Evolutionary conservation across 768 basidiomycete species (phyloP).

Genomic region (Termitomyces sp.): DNA sequence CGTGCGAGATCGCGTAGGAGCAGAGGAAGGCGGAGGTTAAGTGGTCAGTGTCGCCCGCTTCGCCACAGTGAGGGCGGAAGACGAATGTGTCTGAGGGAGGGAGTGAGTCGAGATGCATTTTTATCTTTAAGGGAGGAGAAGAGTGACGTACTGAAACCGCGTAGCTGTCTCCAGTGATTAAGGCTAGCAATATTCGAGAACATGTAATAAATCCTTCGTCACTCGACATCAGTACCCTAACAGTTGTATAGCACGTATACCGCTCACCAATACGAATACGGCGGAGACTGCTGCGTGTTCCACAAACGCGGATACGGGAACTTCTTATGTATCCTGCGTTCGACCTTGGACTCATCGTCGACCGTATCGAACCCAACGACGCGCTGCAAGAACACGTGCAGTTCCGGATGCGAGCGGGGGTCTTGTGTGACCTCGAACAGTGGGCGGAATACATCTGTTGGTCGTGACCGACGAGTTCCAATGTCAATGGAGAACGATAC

Average conservation of each 20-base stretch:
- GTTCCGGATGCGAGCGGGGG: constrained; percentile 83
- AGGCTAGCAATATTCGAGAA: constrained; percentile 94
- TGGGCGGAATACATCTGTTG: constrained; percentile 82
- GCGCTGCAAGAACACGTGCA: constrained; percentile 92
- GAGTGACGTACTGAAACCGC: constrained; percentile 89
- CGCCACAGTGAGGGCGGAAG: constrained; percentile 93
- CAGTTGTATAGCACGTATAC: no score
- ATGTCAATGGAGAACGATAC: no score
- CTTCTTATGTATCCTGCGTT: constrained; percentile 87
- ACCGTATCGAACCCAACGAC: constrained; percentile 98
- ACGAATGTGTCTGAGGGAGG: constrained; percentile 85
- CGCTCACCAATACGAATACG: constrained; percentile 89
- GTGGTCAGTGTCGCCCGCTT: constrained; percentile 98
- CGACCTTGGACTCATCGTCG: constrained; percentile 94
- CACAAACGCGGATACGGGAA: constrained; percentile 90
- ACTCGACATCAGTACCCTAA: background rate
- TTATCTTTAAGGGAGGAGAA: no score
- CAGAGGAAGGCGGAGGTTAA: constrained; percentile 94
- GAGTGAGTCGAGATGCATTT: background rate
- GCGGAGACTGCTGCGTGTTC: constrained; percentile 86
- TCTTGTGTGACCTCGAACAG: constrained; percentile 95
- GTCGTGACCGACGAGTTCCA: no score
- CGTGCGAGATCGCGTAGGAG: constrained; percentile 97
- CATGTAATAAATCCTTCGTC: constrained; percentile 88
- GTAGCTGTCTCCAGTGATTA: constrained; percentile 82